Percentiles rank a stretch among this genome's conserved stretches.
Evolutionary conservation across 805 yeast species (phyloP).

Genomic region (Teunomyces tritomae): DNA sequence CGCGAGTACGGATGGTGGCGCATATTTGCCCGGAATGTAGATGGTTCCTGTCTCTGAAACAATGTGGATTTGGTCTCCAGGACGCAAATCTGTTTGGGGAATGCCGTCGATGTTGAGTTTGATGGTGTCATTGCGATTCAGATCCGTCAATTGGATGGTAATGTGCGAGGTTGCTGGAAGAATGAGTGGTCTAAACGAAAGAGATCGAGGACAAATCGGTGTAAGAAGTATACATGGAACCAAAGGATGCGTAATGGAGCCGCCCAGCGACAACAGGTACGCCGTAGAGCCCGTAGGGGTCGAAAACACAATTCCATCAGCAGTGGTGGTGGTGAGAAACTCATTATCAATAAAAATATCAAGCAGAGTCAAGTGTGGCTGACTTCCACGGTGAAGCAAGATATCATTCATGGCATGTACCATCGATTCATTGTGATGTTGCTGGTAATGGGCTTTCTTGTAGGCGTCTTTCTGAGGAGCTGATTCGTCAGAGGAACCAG

Average conservation of each 20-base stretch:
- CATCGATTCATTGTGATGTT: slow-evolving; percentile 24
- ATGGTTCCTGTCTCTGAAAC: slow-evolving; percentile 59
- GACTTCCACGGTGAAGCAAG: slow-evolving; percentile 80
- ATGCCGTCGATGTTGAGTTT: slow-evolving; percentile 83
- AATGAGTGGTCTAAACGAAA: slow-evolving; percentile 85
- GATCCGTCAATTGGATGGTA: slow-evolving; percentile 54
- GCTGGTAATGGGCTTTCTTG: slow-evolving; percentile 8
- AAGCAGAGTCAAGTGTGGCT: slow-evolving; percentile 79
- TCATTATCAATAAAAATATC: slow-evolving; percentile 85
- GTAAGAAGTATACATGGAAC: slow-evolving; percentile 81
- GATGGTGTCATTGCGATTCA: slow-evolving; percentile 33
- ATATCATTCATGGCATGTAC: slow-evolving; percentile 91
- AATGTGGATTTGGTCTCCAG: slow-evolving; percentile 80
- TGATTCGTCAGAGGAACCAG: neutral
- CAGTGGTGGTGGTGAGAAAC: slow-evolving; percentile 83
- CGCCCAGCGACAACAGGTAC: slow-evolving; percentile 85
- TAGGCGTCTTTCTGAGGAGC: slow-evolving; percentile 8
- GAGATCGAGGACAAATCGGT: slow-evolving; percentile 88
- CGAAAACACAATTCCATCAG: slow-evolving; percentile 82
- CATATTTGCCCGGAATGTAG: slow-evolving; percentile 44
- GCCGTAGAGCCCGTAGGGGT: slow-evolving; percentile 98
- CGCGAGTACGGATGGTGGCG: slow-evolving; percentile 30
- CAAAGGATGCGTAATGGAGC: slow-evolving; percentile 86
- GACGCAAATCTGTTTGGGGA: slow-evolving; percentile 61
- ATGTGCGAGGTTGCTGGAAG: slow-evolving; percentile 79